Evolutionary conservation across 345 rosid species (phyloP).

Genomic region (Hirschfeldia incana): DNA sequence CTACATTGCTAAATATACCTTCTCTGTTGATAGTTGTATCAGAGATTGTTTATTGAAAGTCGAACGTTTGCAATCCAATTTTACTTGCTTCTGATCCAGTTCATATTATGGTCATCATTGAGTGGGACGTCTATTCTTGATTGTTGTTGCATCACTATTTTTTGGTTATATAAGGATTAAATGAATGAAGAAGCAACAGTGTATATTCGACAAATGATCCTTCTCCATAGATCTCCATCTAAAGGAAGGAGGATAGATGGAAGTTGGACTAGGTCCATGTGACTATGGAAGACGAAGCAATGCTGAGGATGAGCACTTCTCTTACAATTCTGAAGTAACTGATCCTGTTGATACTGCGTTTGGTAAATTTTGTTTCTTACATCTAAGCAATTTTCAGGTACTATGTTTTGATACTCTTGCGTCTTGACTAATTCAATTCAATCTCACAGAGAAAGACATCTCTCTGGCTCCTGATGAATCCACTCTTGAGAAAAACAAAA

Average conservation of each 20-base stretch:
- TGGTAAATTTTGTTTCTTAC: not conserved
- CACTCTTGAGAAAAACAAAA: not conserved
- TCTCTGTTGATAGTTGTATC: not conserved
- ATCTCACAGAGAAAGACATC: constrained; percentile 20
- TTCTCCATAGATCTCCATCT: not conserved
- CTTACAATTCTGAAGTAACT: constrained; percentile 6
- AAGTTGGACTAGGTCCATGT: too few species aligned
- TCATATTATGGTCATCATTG: not conserved
- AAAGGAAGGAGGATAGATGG: not conserved
- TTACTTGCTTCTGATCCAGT: not conserved
- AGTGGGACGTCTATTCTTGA: not conserved
- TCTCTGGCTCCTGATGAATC: not conserved
- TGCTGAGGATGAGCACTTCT: not conserved
- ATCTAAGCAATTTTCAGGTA: not conserved
- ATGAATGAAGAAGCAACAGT: constrained; percentile 1
- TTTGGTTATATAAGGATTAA: not conserved
- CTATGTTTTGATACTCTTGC: not conserved
- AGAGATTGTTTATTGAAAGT: constrained; percentile 7
- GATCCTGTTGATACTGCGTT: constrained; percentile 1
- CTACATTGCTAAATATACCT: not conserved
- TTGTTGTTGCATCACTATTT: constrained; percentile 8
- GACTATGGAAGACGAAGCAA: too few species aligned
- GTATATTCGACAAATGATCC: not conserved
- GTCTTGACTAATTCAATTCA: not conserved
- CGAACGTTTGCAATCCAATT: constrained; percentile 2